These are phyloP conservation scores for Parachaetomium inaequale DNA, from an alignment of 495 filamentous ascomycete species.

Conservation along the genomic window DNA sequence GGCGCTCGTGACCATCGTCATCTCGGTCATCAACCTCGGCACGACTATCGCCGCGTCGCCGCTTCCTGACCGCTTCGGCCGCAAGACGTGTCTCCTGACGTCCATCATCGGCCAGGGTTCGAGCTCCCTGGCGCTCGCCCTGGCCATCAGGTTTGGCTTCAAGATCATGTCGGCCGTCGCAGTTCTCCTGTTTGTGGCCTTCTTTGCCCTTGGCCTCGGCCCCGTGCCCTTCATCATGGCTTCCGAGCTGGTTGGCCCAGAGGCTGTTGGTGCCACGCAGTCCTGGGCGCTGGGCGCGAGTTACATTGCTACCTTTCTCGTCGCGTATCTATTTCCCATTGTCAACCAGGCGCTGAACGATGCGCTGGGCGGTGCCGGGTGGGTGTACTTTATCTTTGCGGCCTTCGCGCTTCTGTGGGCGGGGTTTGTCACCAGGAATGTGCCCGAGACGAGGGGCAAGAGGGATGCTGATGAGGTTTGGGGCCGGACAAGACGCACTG, in stretches of 20 bases:
- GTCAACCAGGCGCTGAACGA: slow-evolving; percentile 65
- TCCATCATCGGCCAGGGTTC: slow-evolving; percentile 81
- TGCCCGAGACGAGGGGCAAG: slow-evolving; percentile 85
- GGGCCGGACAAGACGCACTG: slow-evolving; percentile 60
- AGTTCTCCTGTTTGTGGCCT: slow-evolving; percentile 77
- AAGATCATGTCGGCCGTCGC: slow-evolving; percentile 74
- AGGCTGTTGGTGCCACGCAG: slow-evolving; percentile 87
- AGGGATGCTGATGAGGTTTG: slow-evolving; percentile 81
- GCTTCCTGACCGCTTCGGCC: slow-evolving; percentile 78
- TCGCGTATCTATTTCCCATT: slow-evolving; percentile 90
- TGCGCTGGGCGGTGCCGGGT: slow-evolving; percentile 61
- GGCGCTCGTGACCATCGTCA: slow-evolving; percentile 73
- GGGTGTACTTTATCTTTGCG: slow-evolving; percentile 85
- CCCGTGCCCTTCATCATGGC: slow-evolving; percentile 93
- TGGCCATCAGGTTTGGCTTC: slow-evolving; percentile 66
- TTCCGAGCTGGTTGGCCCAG: slow-evolving; percentile 79
- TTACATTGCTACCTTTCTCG: slow-evolving; percentile 86
- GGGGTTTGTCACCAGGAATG: slow-evolving; percentile 60
- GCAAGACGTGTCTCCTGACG: slow-evolving; percentile 74
- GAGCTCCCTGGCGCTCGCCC: slow-evolving; percentile 66
- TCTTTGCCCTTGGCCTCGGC: slow-evolving; percentile 87
- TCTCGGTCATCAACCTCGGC: slow-evolving; percentile 81
- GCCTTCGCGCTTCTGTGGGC: slow-evolving; percentile 63
- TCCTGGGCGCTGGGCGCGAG: slow-evolving; percentile 79
- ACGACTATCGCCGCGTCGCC: slow-evolving; percentile 77